Conservation (phyloP, 371 early-diverging fungal species). For the Apophysomyces variabilis region DNA sequence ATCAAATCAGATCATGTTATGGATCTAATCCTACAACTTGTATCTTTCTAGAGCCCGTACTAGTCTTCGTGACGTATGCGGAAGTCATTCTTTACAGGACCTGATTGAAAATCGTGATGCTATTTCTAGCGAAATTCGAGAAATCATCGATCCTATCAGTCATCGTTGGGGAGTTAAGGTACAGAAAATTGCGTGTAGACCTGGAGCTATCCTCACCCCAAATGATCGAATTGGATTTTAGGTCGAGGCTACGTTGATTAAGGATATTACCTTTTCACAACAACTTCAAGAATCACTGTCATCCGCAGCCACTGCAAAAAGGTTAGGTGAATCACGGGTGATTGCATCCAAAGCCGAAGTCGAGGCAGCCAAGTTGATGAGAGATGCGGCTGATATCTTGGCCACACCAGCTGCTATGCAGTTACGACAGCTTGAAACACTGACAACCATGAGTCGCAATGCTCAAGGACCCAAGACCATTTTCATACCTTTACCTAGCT, state of each 20-base stretch:
- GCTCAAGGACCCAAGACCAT: slow-evolving; percentile 68
- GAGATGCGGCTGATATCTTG: slow-evolving; percentile 84
- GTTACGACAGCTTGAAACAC: slow-evolving; percentile 86
- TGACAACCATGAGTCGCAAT: slow-evolving; percentile 76
- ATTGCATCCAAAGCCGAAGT: slow-evolving; percentile 93
- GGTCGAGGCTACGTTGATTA: slow-evolving; percentile 83
- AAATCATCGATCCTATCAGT: slow-evolving; percentile 62
- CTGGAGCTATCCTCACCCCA: neutral
- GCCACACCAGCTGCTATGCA: slow-evolving; percentile 82
- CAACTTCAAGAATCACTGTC: slow-evolving; percentile 83
- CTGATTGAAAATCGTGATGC: slow-evolving; percentile 88
- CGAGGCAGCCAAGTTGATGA: slow-evolving; percentile 90
- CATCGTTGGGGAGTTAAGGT: slow-evolving; percentile 75
- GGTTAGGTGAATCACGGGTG: slow-evolving; percentile 88
- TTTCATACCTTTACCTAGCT: slow-evolving; percentile 62
- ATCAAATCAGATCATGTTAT: neutral
- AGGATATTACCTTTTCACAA: slow-evolving; percentile 77
- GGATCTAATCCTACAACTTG: neutral
- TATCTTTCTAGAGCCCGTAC: slow-evolving; percentile 60
- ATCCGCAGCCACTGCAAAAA: slow-evolving; percentile 86
- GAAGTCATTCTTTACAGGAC: slow-evolving; percentile 67
- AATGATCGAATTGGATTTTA: neutral
- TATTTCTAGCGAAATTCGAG: slow-evolving; percentile 80
- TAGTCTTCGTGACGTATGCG: slow-evolving; percentile 68
- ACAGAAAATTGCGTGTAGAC: slow-evolving; percentile 11